phyloP scores from a whole-genome alignment of 2,329 filamentous ascomycete genomes.

The Paecilomyces sp. region DNA sequence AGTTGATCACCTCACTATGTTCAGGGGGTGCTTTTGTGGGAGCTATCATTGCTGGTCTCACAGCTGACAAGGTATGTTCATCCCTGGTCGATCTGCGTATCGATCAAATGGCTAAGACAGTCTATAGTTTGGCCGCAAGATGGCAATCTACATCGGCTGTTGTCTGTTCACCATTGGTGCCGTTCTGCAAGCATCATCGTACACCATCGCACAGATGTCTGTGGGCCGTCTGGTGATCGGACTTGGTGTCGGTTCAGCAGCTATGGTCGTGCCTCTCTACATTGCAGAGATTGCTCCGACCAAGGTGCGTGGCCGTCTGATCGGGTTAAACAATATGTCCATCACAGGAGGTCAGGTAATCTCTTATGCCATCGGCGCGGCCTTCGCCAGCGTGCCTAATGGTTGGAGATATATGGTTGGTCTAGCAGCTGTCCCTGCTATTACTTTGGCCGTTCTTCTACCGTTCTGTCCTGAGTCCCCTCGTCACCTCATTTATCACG shows the following conservation, averaged over 20 bases:
- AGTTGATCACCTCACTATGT: constrained; percentile 47
- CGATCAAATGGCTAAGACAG: neutral
- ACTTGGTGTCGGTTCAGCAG: constrained; percentile 73
- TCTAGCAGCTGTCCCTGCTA: constrained; percentile 40
- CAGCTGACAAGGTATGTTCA: constrained; percentile 21
- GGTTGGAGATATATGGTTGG: constrained; percentile 48
- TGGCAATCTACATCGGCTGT: constrained; percentile 66
- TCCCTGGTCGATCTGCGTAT: neutral
- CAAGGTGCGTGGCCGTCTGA: constrained; percentile 58
- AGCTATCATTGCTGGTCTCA: constrained; percentile 30
- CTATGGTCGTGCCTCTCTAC: constrained; percentile 74
- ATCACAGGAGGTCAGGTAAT: constrained; percentile 39
- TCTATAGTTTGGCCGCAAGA: constrained; percentile 41
- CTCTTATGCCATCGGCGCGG: constrained; percentile 36
- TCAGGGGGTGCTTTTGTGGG: constrained; percentile 43
- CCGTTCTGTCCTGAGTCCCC: constrained; percentile 31
- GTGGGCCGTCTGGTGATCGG: constrained; percentile 69
- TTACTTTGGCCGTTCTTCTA: constrained; percentile 38
- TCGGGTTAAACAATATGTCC: constrained; percentile 38
- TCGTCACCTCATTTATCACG: neutral
- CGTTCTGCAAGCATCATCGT: constrained; percentile 56
- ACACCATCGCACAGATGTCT: constrained; percentile 55
- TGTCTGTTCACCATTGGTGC: constrained; percentile 63
- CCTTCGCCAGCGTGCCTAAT: constrained; percentile 31
- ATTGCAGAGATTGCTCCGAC: constrained; percentile 73